Percentiles rank a stretch among this genome's conserved stretches.
phyloP scores from a whole-genome alignment of 2,329 filamentous ascomycete species.

The Neurospora sp. region DNA sequence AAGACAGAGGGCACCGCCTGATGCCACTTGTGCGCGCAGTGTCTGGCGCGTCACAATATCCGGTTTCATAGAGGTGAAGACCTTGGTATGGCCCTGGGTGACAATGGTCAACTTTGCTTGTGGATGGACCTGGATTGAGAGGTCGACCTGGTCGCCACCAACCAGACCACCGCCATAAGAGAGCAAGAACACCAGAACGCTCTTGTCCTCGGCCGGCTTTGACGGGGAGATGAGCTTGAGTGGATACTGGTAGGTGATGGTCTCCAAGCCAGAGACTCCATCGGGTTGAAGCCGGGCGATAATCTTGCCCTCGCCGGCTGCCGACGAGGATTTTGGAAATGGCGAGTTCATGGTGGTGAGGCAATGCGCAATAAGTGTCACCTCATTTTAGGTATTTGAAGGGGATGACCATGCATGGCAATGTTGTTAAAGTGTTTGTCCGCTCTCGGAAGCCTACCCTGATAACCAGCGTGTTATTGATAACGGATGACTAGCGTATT shows the following conservation, averaged over 20 bases:
- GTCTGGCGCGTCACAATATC: conserved; percentile 48
- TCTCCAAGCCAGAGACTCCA: conserved; percentile 58
- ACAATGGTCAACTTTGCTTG: conserved; percentile 57
- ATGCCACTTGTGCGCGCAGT: conserved; percentile 39
- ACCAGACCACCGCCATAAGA: conserved; percentile 94
- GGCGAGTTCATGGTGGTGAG: conserved; percentile 48
- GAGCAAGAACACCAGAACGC: conserved; percentile 75
- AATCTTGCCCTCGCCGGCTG: conserved; percentile 69
- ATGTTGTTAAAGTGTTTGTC: not conserved
- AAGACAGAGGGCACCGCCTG: conserved; percentile 48
- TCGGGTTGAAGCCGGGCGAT: conserved; percentile 64
- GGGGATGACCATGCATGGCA: not conserved
- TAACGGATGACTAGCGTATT: not conserved
- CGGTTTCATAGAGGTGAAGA: conserved; percentile 67
- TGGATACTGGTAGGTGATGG: conserved; percentile 82
- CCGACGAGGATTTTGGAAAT: conserved; percentile 63
- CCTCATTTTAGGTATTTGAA: conserved; percentile 6
- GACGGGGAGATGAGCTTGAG: conserved; percentile 84
- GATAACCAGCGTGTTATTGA: not conserved
- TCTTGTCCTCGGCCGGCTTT: conserved; percentile 51
- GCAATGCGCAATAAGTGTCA: conserved; percentile 7
- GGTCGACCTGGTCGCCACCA: conserved; percentile 70
- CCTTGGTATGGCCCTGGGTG: conserved; percentile 80
- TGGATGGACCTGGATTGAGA: conserved; percentile 56
- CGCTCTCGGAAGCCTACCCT: not conserved